phyloP scores from a whole-genome alignment of 2,329 filamentous ascomycete species.

The Talaromyces rugulosus region DNA sequence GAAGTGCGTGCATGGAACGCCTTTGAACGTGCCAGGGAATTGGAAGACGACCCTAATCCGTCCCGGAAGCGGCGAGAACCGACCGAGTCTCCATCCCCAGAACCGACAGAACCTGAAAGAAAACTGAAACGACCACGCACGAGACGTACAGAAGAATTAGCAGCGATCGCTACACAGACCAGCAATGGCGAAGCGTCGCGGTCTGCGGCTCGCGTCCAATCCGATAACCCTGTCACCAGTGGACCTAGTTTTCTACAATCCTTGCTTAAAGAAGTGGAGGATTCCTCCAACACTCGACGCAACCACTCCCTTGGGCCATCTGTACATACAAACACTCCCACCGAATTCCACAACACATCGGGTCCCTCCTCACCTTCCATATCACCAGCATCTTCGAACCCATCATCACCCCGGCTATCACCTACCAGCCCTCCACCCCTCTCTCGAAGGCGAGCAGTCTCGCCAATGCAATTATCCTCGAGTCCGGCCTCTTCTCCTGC shows the following conservation, averaged over 20 bases:
- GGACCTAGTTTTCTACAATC: constrained; percentile 81
- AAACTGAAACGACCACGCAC: constrained; percentile 85
- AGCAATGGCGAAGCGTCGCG: constrained; percentile 37
- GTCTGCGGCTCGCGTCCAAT: constrained; percentile 29
- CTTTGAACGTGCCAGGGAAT: constrained; percentile 77
- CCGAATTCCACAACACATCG: constrained; percentile 31
- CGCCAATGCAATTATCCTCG: constrained; percentile 31
- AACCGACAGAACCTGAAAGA: constrained; percentile 66
- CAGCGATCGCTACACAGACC: constrained; percentile 41
- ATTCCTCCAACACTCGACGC: constrained; percentile 32
- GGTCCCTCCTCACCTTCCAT: constrained; percentile 40
- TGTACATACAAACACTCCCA: constrained; percentile 30
- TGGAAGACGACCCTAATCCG: constrained; percentile 48
- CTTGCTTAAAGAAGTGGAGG: constrained; percentile 81
- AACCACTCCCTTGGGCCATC: constrained; percentile 29
- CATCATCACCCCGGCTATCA: constrained; percentile 35
- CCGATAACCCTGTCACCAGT: constrained; percentile 40
- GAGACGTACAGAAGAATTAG: constrained; percentile 57
- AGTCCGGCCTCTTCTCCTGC: constrained; percentile 57
- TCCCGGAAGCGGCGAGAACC: constrained; percentile 50
- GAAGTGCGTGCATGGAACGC: constrained; percentile 85
- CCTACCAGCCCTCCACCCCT: constrained; percentile 37
- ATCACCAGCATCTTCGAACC: constrained; percentile 37
- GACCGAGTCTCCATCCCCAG: constrained; percentile 73
- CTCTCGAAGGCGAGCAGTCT: constrained; percentile 29